phyloP scores from a whole-genome alignment of 1,284 basidiomycete species.

The Rhizoctonia solani region DNA sequence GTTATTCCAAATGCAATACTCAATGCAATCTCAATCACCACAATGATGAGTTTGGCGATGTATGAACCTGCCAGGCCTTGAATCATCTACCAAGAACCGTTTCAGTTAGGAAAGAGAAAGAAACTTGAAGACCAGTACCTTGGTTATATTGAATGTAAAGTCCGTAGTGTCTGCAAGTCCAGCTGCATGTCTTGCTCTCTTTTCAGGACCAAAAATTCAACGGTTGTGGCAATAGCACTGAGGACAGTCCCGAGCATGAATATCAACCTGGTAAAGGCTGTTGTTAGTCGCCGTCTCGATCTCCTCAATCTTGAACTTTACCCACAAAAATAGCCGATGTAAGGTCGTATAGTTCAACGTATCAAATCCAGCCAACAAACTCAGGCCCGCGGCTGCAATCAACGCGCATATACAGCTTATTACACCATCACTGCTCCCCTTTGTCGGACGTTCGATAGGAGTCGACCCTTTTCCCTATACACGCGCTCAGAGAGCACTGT shows the following conservation, averaged over 20 bases:
- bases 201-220: constrained; percentile 54
- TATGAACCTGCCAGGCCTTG: constrained; percentile 51
- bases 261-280: constrained; percentile 47
- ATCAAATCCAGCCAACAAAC: constrained; percentile 68
- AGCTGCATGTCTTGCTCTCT: constrained; percentile 18
- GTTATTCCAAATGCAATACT: constrained; percentile 62
- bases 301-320: too few species aligned
- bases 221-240: constrained; percentile 69
- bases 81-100: constrained; percentile 1
- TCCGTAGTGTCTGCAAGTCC: constrained; percentile 34
- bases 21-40: constrained; percentile 52
- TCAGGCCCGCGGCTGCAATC: constrained; percentile 57
- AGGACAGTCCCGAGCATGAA: constrained; percentile 66
- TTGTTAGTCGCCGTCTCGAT: neutral
- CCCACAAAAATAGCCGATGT: constrained; percentile 59
- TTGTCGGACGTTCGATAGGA: constrained; percentile 60
- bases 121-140: too few species aligned
- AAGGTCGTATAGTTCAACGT: constrained; percentile 55
- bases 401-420: constrained; percentile 64
- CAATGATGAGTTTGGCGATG: constrained; percentile 62
- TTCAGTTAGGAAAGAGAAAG: neutral
- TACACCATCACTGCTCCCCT: constrained; percentile 56
- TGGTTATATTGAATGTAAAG: constrained; percentile 17
- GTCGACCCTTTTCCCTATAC: constrained; percentile 63
- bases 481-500: constrained; percentile 63